phyloP scores from a whole-genome alignment of 2,329 filamentous ascomycete genomes.

The Exutisphaerella laricina region DNA sequence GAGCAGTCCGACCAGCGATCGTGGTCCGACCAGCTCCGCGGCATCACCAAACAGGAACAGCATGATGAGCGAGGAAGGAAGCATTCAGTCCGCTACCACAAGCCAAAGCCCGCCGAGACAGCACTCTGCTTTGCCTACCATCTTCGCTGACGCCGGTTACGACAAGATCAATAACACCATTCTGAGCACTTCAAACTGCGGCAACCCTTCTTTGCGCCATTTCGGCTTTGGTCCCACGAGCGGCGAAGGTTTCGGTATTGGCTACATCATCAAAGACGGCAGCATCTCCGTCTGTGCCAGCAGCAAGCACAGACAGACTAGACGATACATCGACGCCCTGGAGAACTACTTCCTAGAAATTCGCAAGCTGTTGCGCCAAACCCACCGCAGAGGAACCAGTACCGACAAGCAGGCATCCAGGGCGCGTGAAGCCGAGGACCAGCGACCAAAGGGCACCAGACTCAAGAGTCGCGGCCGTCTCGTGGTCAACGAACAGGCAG shows the following conservation, averaged over 20 bases:
- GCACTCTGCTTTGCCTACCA: conserved; percentile 59
- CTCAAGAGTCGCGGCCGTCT: conserved; percentile 68
- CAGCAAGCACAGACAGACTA: conserved; percentile 90
- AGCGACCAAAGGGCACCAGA: conserved; percentile 40
- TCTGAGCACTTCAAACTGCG: conserved; percentile 95
- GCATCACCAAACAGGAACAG: conserved; percentile 54
- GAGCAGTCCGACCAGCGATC: conserved; percentile 40
- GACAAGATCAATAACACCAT: conserved; percentile 94
- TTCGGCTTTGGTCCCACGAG: conserved; percentile 96
- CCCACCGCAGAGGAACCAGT: conserved; percentile 51
- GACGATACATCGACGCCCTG: conserved; percentile 79
- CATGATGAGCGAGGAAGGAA: conserved; percentile 45
- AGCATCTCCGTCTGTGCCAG: conserved; percentile 84
- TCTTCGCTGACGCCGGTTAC: conserved; percentile 88
- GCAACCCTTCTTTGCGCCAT: conserved; percentile 87
- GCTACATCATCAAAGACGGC: conserved; percentile 98
- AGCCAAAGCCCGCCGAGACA: conserved; percentile 46
- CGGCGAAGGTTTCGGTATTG: conserved; percentile 91
- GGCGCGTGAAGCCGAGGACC: conserved; percentile 57
- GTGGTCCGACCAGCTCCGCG: conserved; percentile 42
- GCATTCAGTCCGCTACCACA: conserved; percentile 26
- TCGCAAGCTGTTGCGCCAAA: conserved; percentile 71
- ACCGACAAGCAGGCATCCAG: conserved; percentile 51
- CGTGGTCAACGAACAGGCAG: conserved; percentile 50
- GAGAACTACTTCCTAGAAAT: conserved; percentile 91